A percentile compares a stretch with the other conserved stretches of the same genome.
phyloP scores from a whole-genome alignment of 768 basidiomycete species.

The Porpolomopsis calyptriformis region DNA sequence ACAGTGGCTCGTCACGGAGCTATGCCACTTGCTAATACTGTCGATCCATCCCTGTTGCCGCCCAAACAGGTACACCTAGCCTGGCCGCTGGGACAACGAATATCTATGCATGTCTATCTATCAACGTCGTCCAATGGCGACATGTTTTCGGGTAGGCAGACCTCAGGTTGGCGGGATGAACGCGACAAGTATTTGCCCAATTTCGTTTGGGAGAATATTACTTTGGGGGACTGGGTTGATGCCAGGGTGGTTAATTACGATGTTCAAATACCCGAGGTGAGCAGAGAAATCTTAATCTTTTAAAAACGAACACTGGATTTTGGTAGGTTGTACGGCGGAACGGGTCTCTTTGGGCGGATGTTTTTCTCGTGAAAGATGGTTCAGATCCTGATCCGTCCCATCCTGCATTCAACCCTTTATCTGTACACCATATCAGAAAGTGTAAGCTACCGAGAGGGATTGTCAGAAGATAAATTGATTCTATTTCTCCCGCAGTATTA shows the following conservation, averaged over 20 bases:
- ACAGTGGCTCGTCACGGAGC: not conserved
- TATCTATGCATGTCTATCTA: conserved; percentile 67
- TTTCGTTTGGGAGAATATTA: conserved; percentile 70
- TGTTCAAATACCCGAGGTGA: conserved; percentile 59
- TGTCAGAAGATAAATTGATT: not conserved
- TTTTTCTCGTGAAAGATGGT: conserved; percentile 60
- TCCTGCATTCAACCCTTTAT: conserved; percentile 37
- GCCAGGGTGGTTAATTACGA: conserved; percentile 43
- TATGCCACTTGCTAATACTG: conserved; percentile 7
- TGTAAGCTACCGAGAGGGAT: conserved; percentile 32
- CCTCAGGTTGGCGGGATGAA: conserved; percentile 37
- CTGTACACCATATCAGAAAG: conserved; percentile 66
- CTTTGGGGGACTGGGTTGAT: conserved; percentile 68
- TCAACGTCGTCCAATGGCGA: conserved; percentile 55
- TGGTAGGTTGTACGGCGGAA: conserved; percentile 64
- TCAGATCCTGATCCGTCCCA: conserved; percentile 55
- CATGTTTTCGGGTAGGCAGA: conserved; percentile 47
- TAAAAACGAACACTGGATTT: not conserved
- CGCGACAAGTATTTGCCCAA: conserved; percentile 46
- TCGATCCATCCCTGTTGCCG: conserved; percentile 40
- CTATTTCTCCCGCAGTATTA: conserved; percentile 41
- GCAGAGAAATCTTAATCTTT: conserved; percentile 9
- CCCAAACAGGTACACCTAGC: conserved; percentile 44
- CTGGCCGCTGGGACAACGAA: conserved; percentile 49
- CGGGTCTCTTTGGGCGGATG: conserved; percentile 74